These are phyloP conservation scores for Fusarium graminum DNA, from an alignment of 2,329 filamentous ascomycete genomes.

Conservation along the genomic window DNA sequence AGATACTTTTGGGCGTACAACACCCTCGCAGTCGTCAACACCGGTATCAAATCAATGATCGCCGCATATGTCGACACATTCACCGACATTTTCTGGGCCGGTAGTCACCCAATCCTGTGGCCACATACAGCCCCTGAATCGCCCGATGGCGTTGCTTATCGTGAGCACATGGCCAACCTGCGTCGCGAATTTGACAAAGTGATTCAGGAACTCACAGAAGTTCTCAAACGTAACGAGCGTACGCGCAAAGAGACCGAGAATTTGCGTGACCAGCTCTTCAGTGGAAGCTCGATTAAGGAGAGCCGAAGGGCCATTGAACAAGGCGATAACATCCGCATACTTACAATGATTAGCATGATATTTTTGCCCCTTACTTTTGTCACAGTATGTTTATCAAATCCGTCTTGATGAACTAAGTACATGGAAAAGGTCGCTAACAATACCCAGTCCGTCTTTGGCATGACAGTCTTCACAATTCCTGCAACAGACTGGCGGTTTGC, in stretches of 20 bases:
- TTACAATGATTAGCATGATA: slow-evolving; percentile 72
- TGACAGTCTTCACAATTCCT: slow-evolving; percentile 60
- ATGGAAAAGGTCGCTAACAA: not conserved
- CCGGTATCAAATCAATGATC: slow-evolving; percentile 69
- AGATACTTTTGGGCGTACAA: slow-evolving; percentile 74
- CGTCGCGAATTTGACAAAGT: slow-evolving; percentile 64
- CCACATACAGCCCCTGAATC: slow-evolving; percentile 63
- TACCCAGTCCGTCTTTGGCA: slow-evolving; percentile 65
- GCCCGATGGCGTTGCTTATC: slow-evolving; percentile 61
- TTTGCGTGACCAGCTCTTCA: slow-evolving; percentile 72
- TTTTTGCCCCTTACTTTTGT: slow-evolving; percentile 73
- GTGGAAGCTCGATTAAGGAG: slow-evolving; percentile 72
- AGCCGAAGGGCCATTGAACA: slow-evolving; percentile 72
- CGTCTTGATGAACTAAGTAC: not conserved
- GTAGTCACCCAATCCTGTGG: slow-evolving; percentile 67
- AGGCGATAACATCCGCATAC: slow-evolving; percentile 71
- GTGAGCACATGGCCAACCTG: slow-evolving; percentile 61
- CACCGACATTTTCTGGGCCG: slow-evolving; percentile 69
- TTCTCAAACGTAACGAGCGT: slow-evolving; percentile 65
- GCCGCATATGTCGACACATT: slow-evolving; percentile 69
- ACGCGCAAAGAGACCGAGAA: slow-evolving; percentile 67
- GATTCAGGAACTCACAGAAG: slow-evolving; percentile 61
- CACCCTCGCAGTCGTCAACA: slow-evolving; percentile 70
- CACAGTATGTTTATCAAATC: slow-evolving; percentile 55
- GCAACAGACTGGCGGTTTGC: slow-evolving; percentile 61